Base-by-base conservation (phyloP, 2,329 filamentous ascomycete species). In the Colletotrichum lini region DNA sequence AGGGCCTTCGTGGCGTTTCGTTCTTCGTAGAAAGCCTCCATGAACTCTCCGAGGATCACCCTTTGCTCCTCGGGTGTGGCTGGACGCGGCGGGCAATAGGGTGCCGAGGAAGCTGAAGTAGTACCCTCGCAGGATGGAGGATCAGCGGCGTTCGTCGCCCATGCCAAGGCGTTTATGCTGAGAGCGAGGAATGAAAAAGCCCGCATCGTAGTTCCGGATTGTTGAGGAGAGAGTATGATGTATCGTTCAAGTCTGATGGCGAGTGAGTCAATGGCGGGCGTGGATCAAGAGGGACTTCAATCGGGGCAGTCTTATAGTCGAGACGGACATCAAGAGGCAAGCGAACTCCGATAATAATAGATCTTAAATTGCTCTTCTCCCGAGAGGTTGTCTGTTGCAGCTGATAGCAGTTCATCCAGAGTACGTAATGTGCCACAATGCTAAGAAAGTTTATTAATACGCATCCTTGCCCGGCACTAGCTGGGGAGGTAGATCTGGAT, bases 11-110 rank as follows among this genome's bases (percentile, higher is more conserved):
- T 66, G 2, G 62, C 70, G 47, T 70, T 66, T 9, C 44, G 40
- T 6, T 73, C 62, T 16, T 54, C 47, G 53, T 63, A 70, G 53
- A 70, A 70, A 1, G 45, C 53, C 21, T 54, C n/a, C 6, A 73
- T 54, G 6, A 73, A 73, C 4, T 73, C 67, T 8, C 26, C 58
- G n/a, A 73, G 38, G n/a, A 70, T 67, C 13, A 7, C 35, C 8
- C 64, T 45, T 38, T 70, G 67, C 49, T 70, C 30, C 5, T 67
- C 56, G 4, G 57, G 21, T 1, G 63, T 62, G 16, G 57, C 50
- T 13, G 63, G 21, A 6, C 57, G 56, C 45, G 67, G 67, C 5
- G 63, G 67, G 26, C 63, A 67, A n/a, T 67, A 57, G 38, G 67
- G 67, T 10, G 57, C 67, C 2, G 47, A 53, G 10, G 67, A 35